A percentile compares a stretch with the other conserved stretches of the same genome.
Evolutionary conservation across 2,329 filamentous ascomycete species (phyloP).

Genomic region (Periglandula ipomoeae): DNA sequence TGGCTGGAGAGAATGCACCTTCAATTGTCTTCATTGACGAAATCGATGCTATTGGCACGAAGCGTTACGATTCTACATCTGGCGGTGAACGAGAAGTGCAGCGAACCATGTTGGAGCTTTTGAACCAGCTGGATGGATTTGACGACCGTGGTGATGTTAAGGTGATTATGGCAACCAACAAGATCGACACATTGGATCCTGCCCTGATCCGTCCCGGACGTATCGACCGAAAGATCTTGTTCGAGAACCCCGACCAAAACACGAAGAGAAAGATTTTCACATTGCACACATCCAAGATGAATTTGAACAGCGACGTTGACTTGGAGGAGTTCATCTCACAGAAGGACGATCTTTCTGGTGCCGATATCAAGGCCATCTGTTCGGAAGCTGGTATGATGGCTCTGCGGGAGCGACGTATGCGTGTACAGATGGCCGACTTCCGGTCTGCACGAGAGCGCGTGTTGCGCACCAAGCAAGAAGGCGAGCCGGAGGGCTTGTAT

Average conservation of each 20-base stretch:
- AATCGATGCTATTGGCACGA: slow-evolving; percentile 97
- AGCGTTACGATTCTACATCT: slow-evolving; percentile 95
- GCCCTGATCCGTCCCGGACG: slow-evolving; percentile 92
- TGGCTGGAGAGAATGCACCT: slow-evolving; percentile 90
- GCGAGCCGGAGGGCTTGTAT: slow-evolving; percentile 96
- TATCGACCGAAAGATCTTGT: slow-evolving; percentile 94
- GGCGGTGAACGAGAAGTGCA: slow-evolving; percentile 96
- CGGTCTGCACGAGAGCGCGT: slow-evolving; percentile 85
- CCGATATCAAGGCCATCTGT: slow-evolving; percentile 98
- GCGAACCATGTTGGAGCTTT: slow-evolving; percentile 94
- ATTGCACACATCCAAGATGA: slow-evolving; percentile 98
- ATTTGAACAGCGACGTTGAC: slow-evolving; percentile 89
- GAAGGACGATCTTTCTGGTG: slow-evolving; percentile 94
- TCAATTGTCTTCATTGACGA: slow-evolving; percentile 99
- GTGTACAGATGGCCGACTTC: slow-evolving; percentile 98
- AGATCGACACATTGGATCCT: slow-evolving; percentile 95
- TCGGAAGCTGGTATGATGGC: slow-evolving; percentile 94
- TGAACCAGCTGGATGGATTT: slow-evolving; percentile 98
- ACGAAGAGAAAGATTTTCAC: slow-evolving; percentile 98
- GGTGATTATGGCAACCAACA: slow-evolving; percentile 99
- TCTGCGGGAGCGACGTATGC: slow-evolving; percentile 88
- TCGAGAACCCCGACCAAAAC: slow-evolving; percentile 65
- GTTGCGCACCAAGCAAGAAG: slow-evolving; percentile 96
- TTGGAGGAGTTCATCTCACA: slow-evolving; percentile 97
- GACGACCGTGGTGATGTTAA: slow-evolving; percentile 98